Evolutionary conservation across 495 filamentous ascomycete species (phyloP).

Genomic region (Trypethelium eluteriae): DNA sequence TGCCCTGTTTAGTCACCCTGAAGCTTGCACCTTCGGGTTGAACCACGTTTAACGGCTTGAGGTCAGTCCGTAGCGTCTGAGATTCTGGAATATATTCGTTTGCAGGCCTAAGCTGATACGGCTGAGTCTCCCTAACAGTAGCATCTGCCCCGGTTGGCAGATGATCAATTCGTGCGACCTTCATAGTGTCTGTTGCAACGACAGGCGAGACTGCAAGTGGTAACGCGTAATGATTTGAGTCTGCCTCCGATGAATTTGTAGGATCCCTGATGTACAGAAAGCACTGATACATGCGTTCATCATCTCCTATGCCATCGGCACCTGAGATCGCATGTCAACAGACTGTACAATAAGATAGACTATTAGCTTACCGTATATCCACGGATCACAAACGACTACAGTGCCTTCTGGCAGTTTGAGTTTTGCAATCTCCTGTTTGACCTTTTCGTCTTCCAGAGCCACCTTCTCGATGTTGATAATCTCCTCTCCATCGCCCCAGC

Average conservation of each 20-base stretch:
- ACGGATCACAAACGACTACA: slow-evolving; percentile 56
- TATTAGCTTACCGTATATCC: slow-evolving; percentile 56
- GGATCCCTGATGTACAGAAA: slow-evolving; percentile 61
- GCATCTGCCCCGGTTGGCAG: slow-evolving; percentile 56
- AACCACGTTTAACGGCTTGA: slow-evolving; percentile 68
- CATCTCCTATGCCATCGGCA: slow-evolving; percentile 55
- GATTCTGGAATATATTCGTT: slow-evolving; percentile 71
- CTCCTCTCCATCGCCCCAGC: slow-evolving; percentile 52
- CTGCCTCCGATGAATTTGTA: slow-evolving; percentile 45
- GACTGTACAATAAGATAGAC: background rate
- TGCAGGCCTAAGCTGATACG: slow-evolving; percentile 49
- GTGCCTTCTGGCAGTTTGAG: slow-evolving; percentile 56
- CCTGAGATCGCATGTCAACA: slow-evolving; percentile 31
- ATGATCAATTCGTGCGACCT: slow-evolving; percentile 55
- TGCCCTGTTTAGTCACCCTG: slow-evolving; percentile 40
- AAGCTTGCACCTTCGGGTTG: slow-evolving; percentile 76
- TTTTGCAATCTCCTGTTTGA: slow-evolving; percentile 57
- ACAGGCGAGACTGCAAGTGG: slow-evolving; percentile 74
- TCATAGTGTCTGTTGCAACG: slow-evolving; percentile 54
- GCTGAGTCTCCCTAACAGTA: slow-evolving; percentile 45
- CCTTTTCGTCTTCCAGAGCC: slow-evolving; percentile 47
- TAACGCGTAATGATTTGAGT: slow-evolving; percentile 72
- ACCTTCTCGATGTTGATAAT: slow-evolving; percentile 52
- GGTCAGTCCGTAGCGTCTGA: slow-evolving; percentile 52
- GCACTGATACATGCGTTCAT: slow-evolving; percentile 55